phyloP scores from a whole-genome alignment of 2,329 filamentous ascomycete genomes.

The Botrytis paeoniae region DNA sequence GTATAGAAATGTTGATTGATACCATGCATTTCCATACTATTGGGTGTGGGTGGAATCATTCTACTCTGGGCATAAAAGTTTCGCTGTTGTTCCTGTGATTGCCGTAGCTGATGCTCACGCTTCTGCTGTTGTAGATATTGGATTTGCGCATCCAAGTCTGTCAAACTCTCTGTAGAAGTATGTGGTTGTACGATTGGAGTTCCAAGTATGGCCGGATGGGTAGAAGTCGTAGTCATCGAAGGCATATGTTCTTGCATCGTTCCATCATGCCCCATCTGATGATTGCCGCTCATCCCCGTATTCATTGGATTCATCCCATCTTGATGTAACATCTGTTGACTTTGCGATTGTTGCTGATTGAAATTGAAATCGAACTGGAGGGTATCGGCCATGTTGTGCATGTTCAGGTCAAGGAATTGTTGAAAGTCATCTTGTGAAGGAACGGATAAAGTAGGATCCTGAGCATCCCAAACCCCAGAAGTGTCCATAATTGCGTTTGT shows the following conservation, averaged over 20 bases:
- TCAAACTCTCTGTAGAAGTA: slow-evolving; percentile 51
- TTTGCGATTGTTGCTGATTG: slow-evolving; percentile 37
- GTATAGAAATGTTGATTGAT: slow-evolving; percentile 57
- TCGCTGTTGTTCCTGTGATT: slow-evolving; percentile 47
- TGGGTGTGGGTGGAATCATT: slow-evolving; percentile 74
- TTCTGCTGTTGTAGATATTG: slow-evolving; percentile 63
- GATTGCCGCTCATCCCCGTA: slow-evolving; percentile 43
- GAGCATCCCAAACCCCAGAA: slow-evolving; percentile 48
- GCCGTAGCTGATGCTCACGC: slow-evolving; percentile 51
- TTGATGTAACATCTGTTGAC: slow-evolving; percentile 33
- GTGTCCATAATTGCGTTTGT: slow-evolving; percentile 36
- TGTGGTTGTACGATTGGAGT: slow-evolving; percentile 42
- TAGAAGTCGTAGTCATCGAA: slow-evolving; percentile 45
- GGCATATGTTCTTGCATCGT: slow-evolving; percentile 47
- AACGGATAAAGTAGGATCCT: slow-evolving; percentile 53
- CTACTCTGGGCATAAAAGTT: slow-evolving; percentile 55
- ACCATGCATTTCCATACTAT: slow-evolving; percentile 72
- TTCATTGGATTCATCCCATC: slow-evolving; percentile 44
- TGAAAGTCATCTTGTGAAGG: slow-evolving; percentile 59
- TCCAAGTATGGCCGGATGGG: slow-evolving; percentile 45
- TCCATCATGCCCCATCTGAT: slow-evolving; percentile 35
- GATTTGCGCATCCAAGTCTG: slow-evolving; percentile 63
- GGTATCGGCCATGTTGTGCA: slow-evolving; percentile 51
- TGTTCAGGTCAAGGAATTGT: slow-evolving; percentile 60
- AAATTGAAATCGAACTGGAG: slow-evolving; percentile 62